These are phyloP conservation scores for Cadophora luteo-olivacea DNA, from an alignment of 2,329 filamentous ascomycete genomes.

Conservation along the genomic window DNA sequence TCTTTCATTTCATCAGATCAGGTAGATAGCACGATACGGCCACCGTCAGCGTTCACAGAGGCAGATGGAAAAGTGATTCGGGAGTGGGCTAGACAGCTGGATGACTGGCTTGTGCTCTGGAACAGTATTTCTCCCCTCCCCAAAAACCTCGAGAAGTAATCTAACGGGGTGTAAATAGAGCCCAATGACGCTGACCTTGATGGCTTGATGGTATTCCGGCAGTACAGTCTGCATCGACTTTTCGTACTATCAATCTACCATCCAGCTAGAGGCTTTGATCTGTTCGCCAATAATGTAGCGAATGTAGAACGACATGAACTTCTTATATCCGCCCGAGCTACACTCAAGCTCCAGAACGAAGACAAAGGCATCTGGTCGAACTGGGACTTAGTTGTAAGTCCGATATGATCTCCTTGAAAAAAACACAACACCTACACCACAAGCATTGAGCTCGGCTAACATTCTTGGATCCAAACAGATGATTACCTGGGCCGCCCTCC, in stretches of 20 bases:
- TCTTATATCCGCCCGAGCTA: slow-evolving; percentile 49
- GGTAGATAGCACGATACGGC: slow-evolving; percentile 27
- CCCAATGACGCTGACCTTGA: slow-evolving; percentile 44
- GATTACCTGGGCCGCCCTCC: slow-evolving; percentile 53
- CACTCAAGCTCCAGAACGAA: slow-evolving; percentile 49
- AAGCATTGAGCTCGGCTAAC: not conserved
- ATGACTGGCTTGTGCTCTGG: slow-evolving; percentile 52
- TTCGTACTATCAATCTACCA: slow-evolving; percentile 53
- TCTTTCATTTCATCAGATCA: slow-evolving; percentile 46
- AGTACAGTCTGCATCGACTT: slow-evolving; percentile 51
- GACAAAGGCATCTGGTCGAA: slow-evolving; percentile 53
- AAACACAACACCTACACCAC: not conserved
- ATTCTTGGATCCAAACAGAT: slow-evolving; percentile 37
- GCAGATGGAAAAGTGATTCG: slow-evolving; percentile 51
- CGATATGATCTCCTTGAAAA: not conserved
- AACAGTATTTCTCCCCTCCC: slow-evolving; percentile 34
- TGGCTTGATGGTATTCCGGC: slow-evolving; percentile 47
- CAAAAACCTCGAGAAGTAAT: not conserved
- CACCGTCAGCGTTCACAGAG: slow-evolving; percentile 46
- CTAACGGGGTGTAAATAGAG: slow-evolving; percentile 13
- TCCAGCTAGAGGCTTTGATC: slow-evolving; percentile 49
- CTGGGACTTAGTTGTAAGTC: slow-evolving; percentile 48
- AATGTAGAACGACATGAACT: slow-evolving; percentile 50
- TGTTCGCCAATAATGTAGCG: slow-evolving; percentile 49
- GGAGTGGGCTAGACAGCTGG: slow-evolving; percentile 51